Conservation (phyloP, 2,329 filamentous ascomycete genomes). For the Scytalidium lignicola region DNA sequence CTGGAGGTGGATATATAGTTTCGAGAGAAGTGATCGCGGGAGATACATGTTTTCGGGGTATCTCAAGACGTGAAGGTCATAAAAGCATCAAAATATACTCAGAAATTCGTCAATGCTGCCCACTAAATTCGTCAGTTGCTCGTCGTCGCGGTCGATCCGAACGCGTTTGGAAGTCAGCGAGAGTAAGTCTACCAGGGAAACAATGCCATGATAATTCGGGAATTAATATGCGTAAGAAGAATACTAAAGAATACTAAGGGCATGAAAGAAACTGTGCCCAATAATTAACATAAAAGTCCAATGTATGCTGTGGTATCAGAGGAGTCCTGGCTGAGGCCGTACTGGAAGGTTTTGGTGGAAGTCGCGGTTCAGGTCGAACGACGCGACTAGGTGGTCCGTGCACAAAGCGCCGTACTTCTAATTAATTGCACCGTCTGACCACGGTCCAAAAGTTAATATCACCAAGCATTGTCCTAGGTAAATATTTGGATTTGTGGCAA, state of each 20-base stretch:
- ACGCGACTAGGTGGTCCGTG: background rate
- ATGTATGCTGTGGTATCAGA: background rate
- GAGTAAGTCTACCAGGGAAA: background rate
- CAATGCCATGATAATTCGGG: background rate
- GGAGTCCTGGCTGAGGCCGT: background rate
- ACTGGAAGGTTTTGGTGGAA: background rate
- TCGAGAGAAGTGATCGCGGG: slow-evolving; percentile 80
- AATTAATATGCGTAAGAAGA: background rate
- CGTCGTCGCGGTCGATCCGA: background rate
- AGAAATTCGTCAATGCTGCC: background rate
- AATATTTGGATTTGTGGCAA: too few species aligned
- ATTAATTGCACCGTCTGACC: too few species aligned
- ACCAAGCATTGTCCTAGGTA: too few species aligned
- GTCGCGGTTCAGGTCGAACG: background rate
- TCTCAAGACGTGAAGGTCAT: background rate
- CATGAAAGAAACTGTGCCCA: background rate
- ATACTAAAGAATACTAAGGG: background rate
- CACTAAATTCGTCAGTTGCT: background rate
- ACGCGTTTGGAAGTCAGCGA: background rate
- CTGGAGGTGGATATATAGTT: slow-evolving; percentile 86
- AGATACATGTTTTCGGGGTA: slow-evolving; percentile 71
- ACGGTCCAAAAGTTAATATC: too few species aligned
- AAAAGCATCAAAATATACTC: background rate
- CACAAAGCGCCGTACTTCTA: background rate
- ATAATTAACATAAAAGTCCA: background rate